These are phyloP conservation scores for Dryas alaskensis DNA, from an alignment of 306 rosid genomes.

Conservation along the genomic window DNA sequence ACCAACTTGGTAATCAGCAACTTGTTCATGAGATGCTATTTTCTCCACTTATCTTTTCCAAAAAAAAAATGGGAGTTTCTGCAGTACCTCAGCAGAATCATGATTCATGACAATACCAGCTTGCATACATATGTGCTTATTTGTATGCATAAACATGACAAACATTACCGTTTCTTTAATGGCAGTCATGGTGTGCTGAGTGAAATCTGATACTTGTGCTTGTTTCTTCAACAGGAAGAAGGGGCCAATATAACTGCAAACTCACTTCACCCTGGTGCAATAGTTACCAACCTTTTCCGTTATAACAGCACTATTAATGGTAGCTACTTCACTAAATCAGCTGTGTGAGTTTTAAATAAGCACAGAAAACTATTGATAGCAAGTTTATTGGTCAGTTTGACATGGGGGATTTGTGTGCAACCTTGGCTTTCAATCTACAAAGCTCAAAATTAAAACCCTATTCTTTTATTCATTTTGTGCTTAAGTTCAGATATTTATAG, in stretches of 20 bases:
- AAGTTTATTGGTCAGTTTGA: background rate
- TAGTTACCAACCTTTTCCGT: constrained; percentile 69
- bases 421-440: no score
- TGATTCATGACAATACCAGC: background rate
- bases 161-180: background rate
- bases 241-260: constrained; percentile 65
- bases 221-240: constrained; percentile 61
- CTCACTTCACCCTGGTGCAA: constrained; percentile 85
- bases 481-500: background rate
- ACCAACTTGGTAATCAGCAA: no score
- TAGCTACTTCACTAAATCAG: constrained; percentile 25
- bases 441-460: background rate
- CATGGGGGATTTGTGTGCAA: background rate
- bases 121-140: background rate
- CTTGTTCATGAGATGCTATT: no score
- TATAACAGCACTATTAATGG: constrained; percentile 33
- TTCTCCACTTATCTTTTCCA: no score
- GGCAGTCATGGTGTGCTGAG: background rate
- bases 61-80: background rate
- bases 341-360: background rate
- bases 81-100: background rate
- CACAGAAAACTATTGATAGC: background rate
- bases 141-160: background rate
- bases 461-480: background rate
- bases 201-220: constrained; percentile 13